Base-by-base conservation (phyloP, 2,329 filamentous ascomycete species). In the Penicillium concentricum region DNA sequence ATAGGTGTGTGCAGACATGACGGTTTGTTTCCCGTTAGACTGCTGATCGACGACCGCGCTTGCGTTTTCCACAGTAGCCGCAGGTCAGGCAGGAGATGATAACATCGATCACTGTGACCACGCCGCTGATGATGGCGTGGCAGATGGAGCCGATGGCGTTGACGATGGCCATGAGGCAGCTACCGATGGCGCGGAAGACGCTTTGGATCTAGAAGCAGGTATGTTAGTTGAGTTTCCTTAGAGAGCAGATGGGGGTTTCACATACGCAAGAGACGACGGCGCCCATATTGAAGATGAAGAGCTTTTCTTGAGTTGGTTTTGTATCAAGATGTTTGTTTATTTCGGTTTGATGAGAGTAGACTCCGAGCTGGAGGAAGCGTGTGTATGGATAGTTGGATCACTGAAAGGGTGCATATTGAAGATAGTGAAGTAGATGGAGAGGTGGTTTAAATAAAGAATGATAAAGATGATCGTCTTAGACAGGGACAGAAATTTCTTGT, bases 231-330 rank as follows among this genome's bases (percentile, higher is more conserved):
- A 62, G 71, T 62, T 67, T 62, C 67, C 61, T 22, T 39, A 42
- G 32, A 35, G 28, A 34, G 43, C 16, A n/a, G n/a, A 43, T 30
- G 41, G 24, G 35, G 35, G 6, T 16, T 24, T 22, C 50, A 83
- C 89, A 70, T 90, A 93, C 90, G 73, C 90, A 92, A 73, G 89
- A 92, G 65, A 91, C 81, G 70, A 94, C 87, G 76, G 88, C 89
- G 79, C 90, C 90, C 90, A 94, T 93, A 66, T 75, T 87, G 76
- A 68, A 20, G 10, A 46, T 28, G 30, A 52, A 59, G 65, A 35
- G 22, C 12, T 34, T 18, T 24, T 15, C 39, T 56, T 34, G 28
- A 35, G 34, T 24, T 68, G 51, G 50, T 54, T 22, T 39, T 42
- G 57, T 49, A 51, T 49, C 24, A 50, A 52, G 41, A 10, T 32